phyloP scores from a whole-genome alignment of 495 filamentous ascomycete genomes.

The Hyphodiscus hymeniophilus region DNA sequence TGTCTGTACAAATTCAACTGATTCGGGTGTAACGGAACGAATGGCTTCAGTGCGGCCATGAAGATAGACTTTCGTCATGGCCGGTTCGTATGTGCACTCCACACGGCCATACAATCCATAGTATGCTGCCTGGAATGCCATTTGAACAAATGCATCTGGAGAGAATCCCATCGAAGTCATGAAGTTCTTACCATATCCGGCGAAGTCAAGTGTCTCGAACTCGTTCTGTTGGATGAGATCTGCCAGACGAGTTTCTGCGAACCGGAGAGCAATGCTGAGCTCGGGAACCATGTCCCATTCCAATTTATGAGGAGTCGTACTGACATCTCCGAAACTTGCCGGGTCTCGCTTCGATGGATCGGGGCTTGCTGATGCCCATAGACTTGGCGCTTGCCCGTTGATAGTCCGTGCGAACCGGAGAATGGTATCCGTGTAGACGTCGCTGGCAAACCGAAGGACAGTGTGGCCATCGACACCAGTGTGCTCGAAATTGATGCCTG shows the following conservation, averaged over 20 bases:
- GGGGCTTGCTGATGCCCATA: constrained; percentile 87
- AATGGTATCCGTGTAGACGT: constrained; percentile 97
- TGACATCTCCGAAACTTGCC: constrained; percentile 87
- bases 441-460: constrained; percentile 89
- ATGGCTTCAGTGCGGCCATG: constrained; percentile 95
- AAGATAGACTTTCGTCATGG: constrained; percentile 92
- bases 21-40: constrained; percentile 73
- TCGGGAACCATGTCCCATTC: constrained; percentile 98
- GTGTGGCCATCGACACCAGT: constrained; percentile 98
- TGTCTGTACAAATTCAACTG: constrained; percentile 76
- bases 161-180: constrained; percentile 97
- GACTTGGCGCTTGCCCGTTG: constrained; percentile 84
- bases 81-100: constrained; percentile 94
- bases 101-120: constrained; percentile 93
- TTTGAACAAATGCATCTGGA: constrained; percentile 95
- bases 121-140: constrained; percentile 98
- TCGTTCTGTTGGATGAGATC: constrained; percentile 96
- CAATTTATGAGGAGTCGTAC: constrained; percentile 87
- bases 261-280: constrained; percentile 81
- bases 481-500: constrained; percentile 98
- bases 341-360: constrained; percentile 94
- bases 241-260: constrained; percentile 89
- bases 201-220: constrained; percentile 87
- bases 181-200: constrained; percentile 88
- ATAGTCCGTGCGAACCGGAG: constrained; percentile 92